phyloP scores from a whole-genome alignment of 345 rosid species.

The Citrus reticulata region DNA sequence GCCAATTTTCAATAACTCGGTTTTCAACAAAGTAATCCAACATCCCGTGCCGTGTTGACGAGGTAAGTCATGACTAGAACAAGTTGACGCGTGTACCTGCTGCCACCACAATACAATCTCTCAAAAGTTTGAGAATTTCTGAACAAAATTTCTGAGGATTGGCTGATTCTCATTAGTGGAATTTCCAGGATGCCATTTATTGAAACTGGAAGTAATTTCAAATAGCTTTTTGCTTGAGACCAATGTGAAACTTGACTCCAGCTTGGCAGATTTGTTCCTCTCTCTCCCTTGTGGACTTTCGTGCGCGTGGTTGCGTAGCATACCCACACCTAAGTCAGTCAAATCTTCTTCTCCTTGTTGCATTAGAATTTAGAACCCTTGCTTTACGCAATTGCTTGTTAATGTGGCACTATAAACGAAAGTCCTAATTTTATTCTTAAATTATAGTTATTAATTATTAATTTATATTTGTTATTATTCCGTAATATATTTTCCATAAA shows the following conservation, averaged over 20 bases:
- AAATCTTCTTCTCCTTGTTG: too few relatives aligned
- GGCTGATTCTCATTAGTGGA: background rate
- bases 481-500: too few relatives aligned
- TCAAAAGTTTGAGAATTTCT: background rate
- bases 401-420: too few relatives aligned
- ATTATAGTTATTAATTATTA: too few relatives aligned
- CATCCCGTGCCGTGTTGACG: constrained; percentile 7
- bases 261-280: background rate
- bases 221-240: background rate
- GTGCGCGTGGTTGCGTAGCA: fast-evolving
- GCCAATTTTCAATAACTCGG: constrained; percentile 2
- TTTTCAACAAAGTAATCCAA: background rate
- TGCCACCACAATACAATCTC: background rate
- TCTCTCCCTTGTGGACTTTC: too few relatives aligned
- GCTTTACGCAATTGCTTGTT: too few relatives aligned
- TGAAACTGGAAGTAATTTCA: background rate
- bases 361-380: too few relatives aligned
- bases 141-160: too few relatives aligned
- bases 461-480: too few relatives aligned
- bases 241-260: background rate
- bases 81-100: background rate
- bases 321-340: too few relatives aligned
- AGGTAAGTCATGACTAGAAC: constrained; percentile 4
- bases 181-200: background rate
- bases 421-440: too few relatives aligned